phyloP scores from a whole-genome alignment of 164 flowering plant species.

The Litsea cubeba region DNA sequence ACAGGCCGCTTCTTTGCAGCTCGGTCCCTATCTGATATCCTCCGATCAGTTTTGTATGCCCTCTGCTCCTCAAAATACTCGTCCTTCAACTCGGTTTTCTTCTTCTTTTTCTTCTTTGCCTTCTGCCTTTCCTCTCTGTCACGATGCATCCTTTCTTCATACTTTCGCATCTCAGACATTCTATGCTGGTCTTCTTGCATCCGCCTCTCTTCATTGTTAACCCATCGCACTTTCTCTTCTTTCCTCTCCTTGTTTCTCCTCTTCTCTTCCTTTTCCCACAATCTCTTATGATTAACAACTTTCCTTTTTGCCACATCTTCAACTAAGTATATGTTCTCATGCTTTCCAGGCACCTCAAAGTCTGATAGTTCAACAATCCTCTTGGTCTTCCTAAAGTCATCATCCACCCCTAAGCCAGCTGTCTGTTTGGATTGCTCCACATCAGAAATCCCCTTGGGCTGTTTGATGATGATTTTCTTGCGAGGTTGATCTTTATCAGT shows the following conservation, averaged over 20 bases:
- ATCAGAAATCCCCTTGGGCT: conserved; percentile 53
- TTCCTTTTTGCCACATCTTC: conserved; percentile 35
- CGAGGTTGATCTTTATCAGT: no score
- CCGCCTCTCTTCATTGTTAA: conserved; percentile 37
- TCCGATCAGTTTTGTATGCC: conserved; percentile 45
- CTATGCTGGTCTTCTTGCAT: conserved; percentile 50
- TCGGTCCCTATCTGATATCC: conserved; percentile 57
- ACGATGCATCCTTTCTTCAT: conserved; percentile 44
- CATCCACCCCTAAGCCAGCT: conserved; percentile 35
- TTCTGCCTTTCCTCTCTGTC: conserved; percentile 59
- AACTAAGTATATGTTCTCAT: conserved; percentile 28
- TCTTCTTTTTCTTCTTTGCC: conserved; percentile 57
- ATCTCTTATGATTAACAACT: conserved; percentile 37
- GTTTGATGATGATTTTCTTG: conserved; percentile 35
- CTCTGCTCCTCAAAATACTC: conserved; percentile 51
- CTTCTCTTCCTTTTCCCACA: conserved; percentile 70
- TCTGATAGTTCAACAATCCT: conserved; percentile 63
- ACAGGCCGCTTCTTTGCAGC: conserved; percentile 46
- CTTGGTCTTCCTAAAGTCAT: conserved; percentile 54
- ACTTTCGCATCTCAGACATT: conserved; percentile 46
- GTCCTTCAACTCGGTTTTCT: conserved; percentile 35
- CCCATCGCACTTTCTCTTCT: conserved; percentile 45
- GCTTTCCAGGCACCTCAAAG: conserved; percentile 36
- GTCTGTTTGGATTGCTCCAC: conserved; percentile 46
- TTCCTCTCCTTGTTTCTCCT: conserved; percentile 34